These are phyloP conservation scores for Dactylellina sp. DNA, from an alignment of 2,329 filamentous ascomycete genomes.

Conservation along the genomic window DNA sequence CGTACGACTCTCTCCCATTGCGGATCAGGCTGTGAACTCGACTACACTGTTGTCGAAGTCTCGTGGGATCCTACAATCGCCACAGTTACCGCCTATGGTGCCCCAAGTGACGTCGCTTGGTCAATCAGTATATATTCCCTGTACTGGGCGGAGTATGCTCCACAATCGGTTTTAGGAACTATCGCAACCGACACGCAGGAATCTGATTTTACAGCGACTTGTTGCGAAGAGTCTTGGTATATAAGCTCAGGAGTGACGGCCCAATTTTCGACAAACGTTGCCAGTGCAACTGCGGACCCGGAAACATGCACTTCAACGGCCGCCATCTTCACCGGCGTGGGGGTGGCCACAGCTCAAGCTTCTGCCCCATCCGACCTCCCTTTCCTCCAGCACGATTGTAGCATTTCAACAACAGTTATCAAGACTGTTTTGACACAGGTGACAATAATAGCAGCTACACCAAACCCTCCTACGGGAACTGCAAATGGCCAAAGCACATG, in stretches of 20 bases:
- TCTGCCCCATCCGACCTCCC: constrained; percentile 29
- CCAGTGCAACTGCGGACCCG: constrained; percentile 3
- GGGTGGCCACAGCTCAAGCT: constrained; percentile 17
- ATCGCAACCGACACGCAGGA: constrained; percentile 19
- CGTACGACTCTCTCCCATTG: constrained; percentile 30
- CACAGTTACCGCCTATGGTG: constrained; percentile 23
- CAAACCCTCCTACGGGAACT: constrained; percentile 44
- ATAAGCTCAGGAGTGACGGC: constrained; percentile 35
- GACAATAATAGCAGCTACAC: constrained; percentile 20
- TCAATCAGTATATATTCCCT: neutral
- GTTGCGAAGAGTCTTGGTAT: constrained; percentile 45
- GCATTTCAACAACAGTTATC: constrained; percentile 39
- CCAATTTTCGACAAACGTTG: constrained; percentile 21
- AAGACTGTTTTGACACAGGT: constrained; percentile 32
- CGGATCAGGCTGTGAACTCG: constrained; percentile 22
- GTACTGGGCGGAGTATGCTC: constrained; percentile 24
- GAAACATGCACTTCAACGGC: constrained; percentile 27
- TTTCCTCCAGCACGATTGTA: constrained; percentile 45
- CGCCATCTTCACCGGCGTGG: constrained; percentile 28
- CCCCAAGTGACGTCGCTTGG: neutral
- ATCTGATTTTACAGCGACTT: constrained; percentile 40
- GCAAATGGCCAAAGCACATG: constrained; percentile 46
- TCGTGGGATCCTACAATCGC: constrained; percentile 27
- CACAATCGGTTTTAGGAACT: constrained; percentile 17
- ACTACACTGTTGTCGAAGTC: constrained; percentile 31